phyloP scores from a whole-genome alignment of 257 asterid species.

The Solanum bulbocastanum region DNA sequence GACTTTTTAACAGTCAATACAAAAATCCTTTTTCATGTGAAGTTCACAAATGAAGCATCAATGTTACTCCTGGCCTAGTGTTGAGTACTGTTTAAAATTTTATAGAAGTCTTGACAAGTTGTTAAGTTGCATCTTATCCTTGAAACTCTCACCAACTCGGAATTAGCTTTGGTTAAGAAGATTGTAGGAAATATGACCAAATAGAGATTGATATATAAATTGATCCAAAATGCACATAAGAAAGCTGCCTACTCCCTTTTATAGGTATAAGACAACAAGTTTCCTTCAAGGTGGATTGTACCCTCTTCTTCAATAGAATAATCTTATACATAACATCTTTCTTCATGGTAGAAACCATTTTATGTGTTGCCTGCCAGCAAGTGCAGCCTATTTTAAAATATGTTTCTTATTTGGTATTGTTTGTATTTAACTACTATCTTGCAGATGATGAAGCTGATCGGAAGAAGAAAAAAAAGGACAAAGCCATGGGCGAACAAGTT shows the following conservation, averaged over 20 bases:
- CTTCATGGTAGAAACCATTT: not conserved
- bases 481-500: slow-evolving; percentile 37
- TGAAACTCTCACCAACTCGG: not conserved
- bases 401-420: not conserved
- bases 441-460: slow-evolving; percentile 81
- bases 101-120: not conserved
- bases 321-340: not conserved
- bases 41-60: not conserved
- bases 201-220: not conserved
- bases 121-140: not conserved
- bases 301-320: not conserved
- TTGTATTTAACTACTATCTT: slow-evolving; percentile 2
- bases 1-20: not conserved
- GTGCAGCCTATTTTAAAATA: not conserved
- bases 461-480: slow-evolving; percentile 73
- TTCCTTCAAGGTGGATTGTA: not conserved
- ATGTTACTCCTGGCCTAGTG: not conserved
- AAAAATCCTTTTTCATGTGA: not conserved
- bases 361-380: not conserved
- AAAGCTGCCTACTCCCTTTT: not conserved
- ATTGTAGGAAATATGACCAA: not conserved
- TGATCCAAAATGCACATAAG: not conserved
- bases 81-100: not conserved
- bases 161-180: not conserved
- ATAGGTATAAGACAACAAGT: not conserved